These are phyloP conservation scores for Globisporangium canariense DNA, from an alignment of 352 stramenopile genomes.

Conservation along the genomic window DNA sequence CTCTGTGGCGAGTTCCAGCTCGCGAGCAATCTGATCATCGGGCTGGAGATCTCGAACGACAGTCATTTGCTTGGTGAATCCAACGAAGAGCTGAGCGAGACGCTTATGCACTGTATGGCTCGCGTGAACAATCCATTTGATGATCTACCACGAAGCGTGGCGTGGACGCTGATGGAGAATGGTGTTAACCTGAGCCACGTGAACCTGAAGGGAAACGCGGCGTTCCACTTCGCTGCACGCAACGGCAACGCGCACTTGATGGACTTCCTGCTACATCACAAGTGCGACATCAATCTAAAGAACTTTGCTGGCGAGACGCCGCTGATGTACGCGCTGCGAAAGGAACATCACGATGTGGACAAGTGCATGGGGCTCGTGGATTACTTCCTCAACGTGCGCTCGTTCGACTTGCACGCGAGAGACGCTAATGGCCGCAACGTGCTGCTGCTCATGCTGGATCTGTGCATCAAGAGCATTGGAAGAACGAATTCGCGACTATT, in stretches of 20 bases:
- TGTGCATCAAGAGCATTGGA: neutral
- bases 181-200: conserved; percentile 30
- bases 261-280: conserved; percentile 63
- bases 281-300: conserved; percentile 35
- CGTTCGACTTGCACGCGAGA: conserved; percentile 31
- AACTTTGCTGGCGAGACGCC: conserved; percentile 46
- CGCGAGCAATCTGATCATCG: conserved; percentile 55
- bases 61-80: conserved; percentile 29
- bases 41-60: conserved; percentile 42
- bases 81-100: conserved; percentile 40
- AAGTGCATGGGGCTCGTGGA: conserved; percentile 30
- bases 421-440: conserved; percentile 17
- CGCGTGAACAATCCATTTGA: conserved; percentile 50
- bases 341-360: conserved; percentile 21
- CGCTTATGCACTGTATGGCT: conserved; percentile 57
- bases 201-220: conserved; percentile 38
- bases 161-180: conserved; percentile 58
- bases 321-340: conserved; percentile 38
- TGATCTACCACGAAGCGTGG: conserved; percentile 40
- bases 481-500: neutral
- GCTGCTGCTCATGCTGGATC: neutral
- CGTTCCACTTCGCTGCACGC: conserved; percentile 55
- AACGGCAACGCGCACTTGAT: conserved; percentile 48
- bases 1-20: conserved; percentile 66
- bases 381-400: conserved; percentile 40